Percentiles rank a stretch among this genome's conserved stretches.
Evolutionary conservation across 2,329 filamentous ascomycete genomes (phyloP).

Genomic region (Pestalotiopsis fici): DNA sequence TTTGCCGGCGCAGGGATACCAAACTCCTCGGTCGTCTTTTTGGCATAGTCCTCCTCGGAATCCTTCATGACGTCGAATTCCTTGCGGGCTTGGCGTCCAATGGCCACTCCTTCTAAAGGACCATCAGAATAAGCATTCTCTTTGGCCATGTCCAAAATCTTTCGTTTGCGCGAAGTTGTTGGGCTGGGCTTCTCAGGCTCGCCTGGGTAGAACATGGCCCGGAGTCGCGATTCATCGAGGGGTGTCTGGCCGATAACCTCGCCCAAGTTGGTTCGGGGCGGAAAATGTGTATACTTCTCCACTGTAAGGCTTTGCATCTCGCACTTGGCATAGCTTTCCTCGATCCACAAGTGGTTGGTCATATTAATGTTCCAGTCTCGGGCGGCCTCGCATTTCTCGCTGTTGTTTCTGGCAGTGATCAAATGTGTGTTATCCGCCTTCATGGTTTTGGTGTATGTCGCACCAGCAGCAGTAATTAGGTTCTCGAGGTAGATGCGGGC

Average conservation of each 20-base stretch:
- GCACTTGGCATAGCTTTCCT: constrained; percentile 94
- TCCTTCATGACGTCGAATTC: constrained; percentile 47
- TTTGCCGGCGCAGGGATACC: constrained; percentile 30
- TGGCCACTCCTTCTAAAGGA: constrained; percentile 47
- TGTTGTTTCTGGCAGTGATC: constrained; percentile 83
- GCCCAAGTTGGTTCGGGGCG: constrained; percentile 83
- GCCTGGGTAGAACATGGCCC: constrained; percentile 71
- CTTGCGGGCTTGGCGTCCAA: constrained; percentile 40
- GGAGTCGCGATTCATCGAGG: constrained; percentile 65
- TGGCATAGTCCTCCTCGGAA: constrained; percentile 35
- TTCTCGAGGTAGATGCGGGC: constrained; percentile 93
- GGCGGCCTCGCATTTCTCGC: constrained; percentile 92
- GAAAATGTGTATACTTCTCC: constrained; percentile 82
- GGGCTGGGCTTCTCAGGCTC: constrained; percentile 46
- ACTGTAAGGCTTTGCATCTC: constrained; percentile 72
- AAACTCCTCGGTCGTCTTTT: constrained; percentile 31
- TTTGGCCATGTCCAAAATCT: constrained; percentile 49
- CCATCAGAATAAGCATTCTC: constrained; percentile 51
- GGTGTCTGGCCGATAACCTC: constrained; percentile 90
- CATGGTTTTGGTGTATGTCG: constrained; percentile 91
- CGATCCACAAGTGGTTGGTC: constrained; percentile 94
- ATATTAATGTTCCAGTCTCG: constrained; percentile 89
- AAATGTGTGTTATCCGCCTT: constrained; percentile 95
- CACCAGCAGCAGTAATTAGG: constrained; percentile 79
- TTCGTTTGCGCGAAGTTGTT: constrained; percentile 48